phyloP scores from a whole-genome alignment of 2,329 filamentous ascomycete species.

The Neurospora crassa region DNA sequence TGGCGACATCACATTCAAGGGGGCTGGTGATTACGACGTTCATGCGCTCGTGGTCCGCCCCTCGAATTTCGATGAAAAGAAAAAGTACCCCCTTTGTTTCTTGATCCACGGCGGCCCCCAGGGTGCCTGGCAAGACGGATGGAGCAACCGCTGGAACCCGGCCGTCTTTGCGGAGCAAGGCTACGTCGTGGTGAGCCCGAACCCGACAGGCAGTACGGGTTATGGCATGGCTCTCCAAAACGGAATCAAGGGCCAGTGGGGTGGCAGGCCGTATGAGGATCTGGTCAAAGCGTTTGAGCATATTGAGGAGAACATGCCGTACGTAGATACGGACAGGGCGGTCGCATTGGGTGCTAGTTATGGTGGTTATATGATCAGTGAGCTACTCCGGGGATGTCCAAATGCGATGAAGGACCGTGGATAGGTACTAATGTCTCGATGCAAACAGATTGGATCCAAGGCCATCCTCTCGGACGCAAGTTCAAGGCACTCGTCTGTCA shows the following conservation, averaged over 20 bases:
- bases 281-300: conserved; percentile 70
- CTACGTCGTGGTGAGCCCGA: conserved; percentile 72
- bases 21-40: conserved; percentile 54
- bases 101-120: conserved; percentile 80
- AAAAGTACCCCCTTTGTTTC: conserved; percentile 71
- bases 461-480: conserved; percentile 67
- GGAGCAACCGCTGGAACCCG: conserved; percentile 80
- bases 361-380: conserved; percentile 67
- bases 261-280: conserved; percentile 74
- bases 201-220: conserved; percentile 74
- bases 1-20: conserved; percentile 60
- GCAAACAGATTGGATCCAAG: conserved; percentile 71
- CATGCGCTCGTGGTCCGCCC: conserved; percentile 62
- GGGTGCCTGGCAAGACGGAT: conserved; percentile 63
- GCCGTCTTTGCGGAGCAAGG: conserved; percentile 81
- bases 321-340: conserved; percentile 58
- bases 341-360: conserved; percentile 70
- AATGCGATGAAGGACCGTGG: neutral
- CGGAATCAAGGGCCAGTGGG: conserved; percentile 73
- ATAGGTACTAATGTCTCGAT: neutral
- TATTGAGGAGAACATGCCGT: conserved; percentile 54
- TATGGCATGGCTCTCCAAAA: conserved; percentile 73
- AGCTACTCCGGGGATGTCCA: conserved; percentile 17
- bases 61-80: conserved; percentile 54
- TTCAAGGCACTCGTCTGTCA: conserved; percentile 87